Conservation (phyloP, 202 grass and related monocot species). For the Alloteropsis angusta region DNA sequence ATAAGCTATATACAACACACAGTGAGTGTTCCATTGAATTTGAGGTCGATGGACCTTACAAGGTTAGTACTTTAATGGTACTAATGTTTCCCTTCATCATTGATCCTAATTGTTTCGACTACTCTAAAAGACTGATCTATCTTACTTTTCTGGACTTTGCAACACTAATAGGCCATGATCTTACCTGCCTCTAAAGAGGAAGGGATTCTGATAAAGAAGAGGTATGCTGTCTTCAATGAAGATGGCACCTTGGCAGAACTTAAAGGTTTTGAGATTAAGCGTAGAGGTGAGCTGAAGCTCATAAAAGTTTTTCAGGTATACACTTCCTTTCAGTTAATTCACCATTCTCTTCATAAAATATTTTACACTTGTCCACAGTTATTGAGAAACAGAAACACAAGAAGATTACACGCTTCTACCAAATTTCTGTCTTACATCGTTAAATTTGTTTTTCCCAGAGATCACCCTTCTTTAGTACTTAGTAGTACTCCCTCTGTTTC, state of each 20-base stretch:
- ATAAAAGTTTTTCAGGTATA: slow-evolving; percentile 99
- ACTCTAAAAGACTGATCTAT: background rate
- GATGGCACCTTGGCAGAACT: slow-evolving; percentile 95
- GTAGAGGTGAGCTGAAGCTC: slow-evolving; percentile 97
- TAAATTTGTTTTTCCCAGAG: background rate
- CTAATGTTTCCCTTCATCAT: background rate
- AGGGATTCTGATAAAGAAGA: slow-evolving; percentile 92
- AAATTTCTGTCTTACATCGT: background rate
- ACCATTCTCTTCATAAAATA: background rate
- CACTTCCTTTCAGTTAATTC: slow-evolving; percentile 26
- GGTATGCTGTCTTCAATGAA: slow-evolving; percentile 98
- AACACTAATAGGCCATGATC: slow-evolving; percentile 72
- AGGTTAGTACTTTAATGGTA: slow-evolving; percentile 46
- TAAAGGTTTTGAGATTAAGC: slow-evolving; percentile 99
- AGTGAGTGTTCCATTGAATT: slow-evolving; percentile 98
- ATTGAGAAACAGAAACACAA: background rate
- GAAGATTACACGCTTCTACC: background rate
- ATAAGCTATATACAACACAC: slow-evolving; percentile 74
- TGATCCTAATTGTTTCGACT: background rate
- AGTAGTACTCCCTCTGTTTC: background rate
- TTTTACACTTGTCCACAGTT: background rate
- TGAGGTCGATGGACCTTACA: slow-evolving; percentile 99
- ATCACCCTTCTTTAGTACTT: background rate
- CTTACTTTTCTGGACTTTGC: slow-evolving; percentile 10
- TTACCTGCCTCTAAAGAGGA: slow-evolving; percentile 98